phyloP scores from a whole-genome alignment of 257 asterid species.

The Lavandula angustifolia region DNA sequence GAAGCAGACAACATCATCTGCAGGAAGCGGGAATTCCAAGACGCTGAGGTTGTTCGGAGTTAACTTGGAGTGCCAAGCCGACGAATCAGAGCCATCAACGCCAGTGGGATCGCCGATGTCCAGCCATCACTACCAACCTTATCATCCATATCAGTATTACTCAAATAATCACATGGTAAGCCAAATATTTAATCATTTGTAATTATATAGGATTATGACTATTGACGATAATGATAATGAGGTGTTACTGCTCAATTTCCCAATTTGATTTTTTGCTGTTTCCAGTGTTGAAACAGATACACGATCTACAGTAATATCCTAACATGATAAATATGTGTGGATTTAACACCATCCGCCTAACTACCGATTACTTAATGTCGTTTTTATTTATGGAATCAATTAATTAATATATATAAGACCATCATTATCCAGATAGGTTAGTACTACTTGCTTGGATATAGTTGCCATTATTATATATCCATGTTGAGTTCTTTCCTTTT shows the following conservation, averaged over 20 bases:
- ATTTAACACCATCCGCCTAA: no score
- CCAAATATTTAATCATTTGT: neutral
- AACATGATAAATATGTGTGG: neutral
- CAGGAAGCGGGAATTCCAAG: slow-evolving; percentile 54
- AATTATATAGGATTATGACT: no score
- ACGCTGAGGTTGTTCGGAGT: slow-evolving; percentile 86
- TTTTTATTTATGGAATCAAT: slow-evolving; percentile 33
- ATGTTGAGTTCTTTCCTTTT: neutral
- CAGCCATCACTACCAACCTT: neutral
- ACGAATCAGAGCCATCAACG: slow-evolving; percentile 46
- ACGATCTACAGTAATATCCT: slow-evolving; percentile 31
- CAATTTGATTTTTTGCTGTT: slow-evolving; percentile 60
- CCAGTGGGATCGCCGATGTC: slow-evolving; percentile 55
- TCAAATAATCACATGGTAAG: slow-evolving; percentile 60
- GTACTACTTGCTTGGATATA: neutral
- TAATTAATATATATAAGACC: neutral
- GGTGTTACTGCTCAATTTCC: slow-evolving; percentile 56
- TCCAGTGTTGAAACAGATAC: slow-evolving; percentile 58
- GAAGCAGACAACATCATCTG: slow-evolving; percentile 7
- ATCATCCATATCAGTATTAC: no score
- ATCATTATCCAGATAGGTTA: neutral
- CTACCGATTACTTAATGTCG: neutral
- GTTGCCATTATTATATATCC: neutral
- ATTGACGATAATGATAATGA: no score
- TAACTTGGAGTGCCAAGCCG: slow-evolving; percentile 68